Base-by-base conservation (phyloP, 2,329 filamentous ascomycete species). In the Fusarium sterilihyphosum region DNA sequence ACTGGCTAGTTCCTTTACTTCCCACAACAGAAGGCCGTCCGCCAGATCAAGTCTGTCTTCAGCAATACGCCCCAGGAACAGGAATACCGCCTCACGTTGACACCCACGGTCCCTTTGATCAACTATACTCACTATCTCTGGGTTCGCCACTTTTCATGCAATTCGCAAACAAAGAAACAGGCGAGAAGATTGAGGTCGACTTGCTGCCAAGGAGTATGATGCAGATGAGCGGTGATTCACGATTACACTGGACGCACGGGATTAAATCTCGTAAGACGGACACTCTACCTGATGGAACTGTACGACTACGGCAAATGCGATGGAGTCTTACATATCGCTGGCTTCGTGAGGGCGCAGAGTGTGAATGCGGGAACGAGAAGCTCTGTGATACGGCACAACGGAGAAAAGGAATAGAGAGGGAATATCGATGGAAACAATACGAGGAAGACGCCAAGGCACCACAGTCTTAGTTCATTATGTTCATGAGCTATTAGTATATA, bases 71-170 rank as follows among this genome's bases (percentile, higher is more conserved):
- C 0, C 89, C 89, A 0, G 89, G 89, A 11, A 83, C 86, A 1
- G 89, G 89, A 4, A 91, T 91, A 73, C 89, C 89, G 16, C 89
- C 89, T 1, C 89, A 91, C 74, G 88, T 88, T 61, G 89, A 91
- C 79, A 89, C 89, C 7, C 89, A 90, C 78, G 80, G 80, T 16
- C 80, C 83, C 2, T 84, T 83, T 38, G 85, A 83, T 64, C 84
- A 86, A 73, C 81, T 87, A 6, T 87, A 87, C 64, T 80, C 84
- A 17, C 73, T 87, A 3, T 86, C 84, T 0, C 81, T 86, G 3
- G 85, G 85, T 1, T 77, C 81, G 0, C 81, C 83, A 0, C 78
- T 87, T 2, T 67, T 83, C n/a, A 87, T 87, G 85, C 82, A 84
- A 67, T 87, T 87, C 47, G 79, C 80, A 12, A 73, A 81, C 18